These are phyloP conservation scores for Taphrina pruni DNA, from an alignment of 1,139 yeast species.

Conservation along the genomic window DNA sequence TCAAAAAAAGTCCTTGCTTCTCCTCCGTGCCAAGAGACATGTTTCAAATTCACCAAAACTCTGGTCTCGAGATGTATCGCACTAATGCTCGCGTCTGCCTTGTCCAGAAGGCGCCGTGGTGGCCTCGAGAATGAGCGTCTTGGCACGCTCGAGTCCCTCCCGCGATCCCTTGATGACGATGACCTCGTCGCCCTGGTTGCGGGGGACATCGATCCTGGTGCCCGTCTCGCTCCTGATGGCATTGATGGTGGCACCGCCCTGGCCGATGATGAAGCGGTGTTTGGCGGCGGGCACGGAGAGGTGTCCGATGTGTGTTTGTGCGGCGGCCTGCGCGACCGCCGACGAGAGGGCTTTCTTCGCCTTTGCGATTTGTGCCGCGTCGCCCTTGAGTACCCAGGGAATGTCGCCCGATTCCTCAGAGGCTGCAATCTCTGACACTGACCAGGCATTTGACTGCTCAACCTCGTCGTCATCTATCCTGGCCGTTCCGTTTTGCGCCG, in stretches of 20 bases:
- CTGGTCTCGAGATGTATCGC: too few relatives aligned
- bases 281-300: slow-evolving; percentile 58
- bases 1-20: too few relatives aligned
- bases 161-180: slow-evolving; percentile 52
- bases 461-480: slow-evolving; percentile 42
- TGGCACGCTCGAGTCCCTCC: slow-evolving; percentile 59
- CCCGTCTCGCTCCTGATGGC: slow-evolving; percentile 65
- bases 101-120: slow-evolving; percentile 26
- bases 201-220: slow-evolving; percentile 69
- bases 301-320: slow-evolving; percentile 57
- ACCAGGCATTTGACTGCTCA: slow-evolving; percentile 39
- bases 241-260: slow-evolving; percentile 73
- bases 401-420: slow-evolving; percentile 54
- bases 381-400: slow-evolving; percentile 46
- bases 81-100: slow-evolving; percentile 16
- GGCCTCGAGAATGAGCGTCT: slow-evolving; percentile 42
- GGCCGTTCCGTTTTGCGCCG: slow-evolving; percentile 31
- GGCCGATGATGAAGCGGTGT: slow-evolving; percentile 72
- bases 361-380: slow-evolving; percentile 50
- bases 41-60: too few relatives aligned
- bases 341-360: slow-evolving; percentile 51
- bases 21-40: too few relatives aligned
- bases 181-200: slow-evolving; percentile 54
- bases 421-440: slow-evolving; percentile 52
- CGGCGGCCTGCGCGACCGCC: slow-evolving; percentile 43